Percentiles rank a stretch among this genome's conserved stretches.
Conservation (phyloP, 257 asterid species). For the Solanum pennellii region DNA sequence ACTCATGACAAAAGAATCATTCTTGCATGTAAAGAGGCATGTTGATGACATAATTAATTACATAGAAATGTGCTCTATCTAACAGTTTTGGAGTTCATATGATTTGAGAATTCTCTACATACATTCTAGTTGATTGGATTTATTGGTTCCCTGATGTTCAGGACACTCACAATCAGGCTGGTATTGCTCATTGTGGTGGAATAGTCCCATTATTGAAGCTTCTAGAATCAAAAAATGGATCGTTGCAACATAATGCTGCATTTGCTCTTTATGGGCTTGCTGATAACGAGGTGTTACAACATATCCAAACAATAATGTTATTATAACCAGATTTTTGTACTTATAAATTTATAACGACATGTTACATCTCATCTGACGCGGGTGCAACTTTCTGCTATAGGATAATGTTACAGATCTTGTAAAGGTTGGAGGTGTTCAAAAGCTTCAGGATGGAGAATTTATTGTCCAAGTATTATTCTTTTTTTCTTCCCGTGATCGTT, state of each 20-base stretch:
- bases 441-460: conserved; percentile 97
- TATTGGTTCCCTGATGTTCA: conserved; percentile 12
- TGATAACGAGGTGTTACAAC: conserved; percentile 70
- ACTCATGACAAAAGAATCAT: background rate
- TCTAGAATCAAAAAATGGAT: conserved; percentile 89
- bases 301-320: background rate
- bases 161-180: conserved; percentile 98
- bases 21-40: background rate
- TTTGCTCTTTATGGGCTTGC: conserved; percentile 99
- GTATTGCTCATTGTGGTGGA: conserved; percentile 95
- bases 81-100: background rate
- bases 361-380: background rate
- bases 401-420: conserved; percentile 92
- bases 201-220: conserved; percentile 73
- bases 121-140: background rate
- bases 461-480: conserved; percentile 62
- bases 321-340: background rate
- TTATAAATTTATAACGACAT: background rate
- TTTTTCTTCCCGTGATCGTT: background rate
- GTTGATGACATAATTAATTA: background rate
- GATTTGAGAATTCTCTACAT: background rate
- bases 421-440: conserved; percentile 92
- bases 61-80: background rate
- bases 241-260: conserved; percentile 95
- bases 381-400: conserved; percentile 25